Percentiles rank a stretch among this genome's conserved stretches.
Conservation (phyloP, 169 alveolate species). For the Cryptosporidium felis region DNA sequence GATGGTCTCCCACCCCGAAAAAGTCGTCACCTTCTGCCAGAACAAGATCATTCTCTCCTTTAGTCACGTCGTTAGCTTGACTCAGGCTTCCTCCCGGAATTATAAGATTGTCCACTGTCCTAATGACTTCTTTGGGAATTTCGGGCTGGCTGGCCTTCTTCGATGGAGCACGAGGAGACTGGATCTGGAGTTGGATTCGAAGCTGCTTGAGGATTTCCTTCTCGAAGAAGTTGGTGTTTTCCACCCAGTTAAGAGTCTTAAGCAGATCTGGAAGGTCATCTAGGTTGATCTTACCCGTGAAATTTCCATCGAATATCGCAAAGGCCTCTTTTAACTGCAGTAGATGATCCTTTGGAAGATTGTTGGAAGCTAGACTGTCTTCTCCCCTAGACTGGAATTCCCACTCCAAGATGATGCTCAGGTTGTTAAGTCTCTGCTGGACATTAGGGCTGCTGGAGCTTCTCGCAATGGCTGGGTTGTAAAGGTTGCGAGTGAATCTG, state of each 20-base stretch:
- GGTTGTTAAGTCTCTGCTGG: conserved; percentile 22
- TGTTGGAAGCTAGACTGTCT: background rate
- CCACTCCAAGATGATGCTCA: conserved; percentile 32
- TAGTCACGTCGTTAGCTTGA: no score
- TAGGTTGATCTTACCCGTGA: conserved; percentile 6
- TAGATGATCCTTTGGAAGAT: conserved; percentile 21
- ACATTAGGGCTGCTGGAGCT: background rate
- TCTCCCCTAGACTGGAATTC: background rate
- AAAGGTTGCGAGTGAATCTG: conserved; percentile 30
- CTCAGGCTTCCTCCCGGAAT: no score
- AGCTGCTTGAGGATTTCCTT: conserved; percentile 1
- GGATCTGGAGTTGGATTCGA: background rate
- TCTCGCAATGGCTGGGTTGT: conserved; percentile 35
- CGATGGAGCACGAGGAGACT: no score
- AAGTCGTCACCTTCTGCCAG: no score
- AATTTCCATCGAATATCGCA: conserved; percentile 52
- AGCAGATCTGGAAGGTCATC: conserved; percentile 47
- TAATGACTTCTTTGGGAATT: no score
- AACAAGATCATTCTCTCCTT: no score
- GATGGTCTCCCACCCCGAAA: conserved; percentile 30
- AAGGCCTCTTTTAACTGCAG: conserved; percentile 47
- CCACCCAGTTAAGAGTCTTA: conserved; percentile 60
- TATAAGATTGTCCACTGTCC: no score
- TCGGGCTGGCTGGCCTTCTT: no score
- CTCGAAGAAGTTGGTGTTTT: conserved; percentile 3